These are phyloP conservation scores for Xylaria intraflava DNA, from an alignment of 495 filamentous ascomycete species.

Conservation along the genomic window DNA sequence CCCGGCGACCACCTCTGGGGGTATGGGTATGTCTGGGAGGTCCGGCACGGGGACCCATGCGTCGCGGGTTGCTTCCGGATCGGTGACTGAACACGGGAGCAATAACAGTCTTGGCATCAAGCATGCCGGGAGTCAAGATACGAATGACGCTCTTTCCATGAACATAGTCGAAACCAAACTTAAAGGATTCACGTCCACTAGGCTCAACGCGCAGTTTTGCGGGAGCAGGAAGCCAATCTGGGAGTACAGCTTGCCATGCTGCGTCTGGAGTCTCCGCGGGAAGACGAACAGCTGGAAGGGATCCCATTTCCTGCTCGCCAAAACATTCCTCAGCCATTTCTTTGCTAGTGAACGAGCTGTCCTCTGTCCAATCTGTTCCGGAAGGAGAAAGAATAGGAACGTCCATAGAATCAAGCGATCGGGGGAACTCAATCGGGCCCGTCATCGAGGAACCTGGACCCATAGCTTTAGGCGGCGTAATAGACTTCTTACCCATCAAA, in stretches of 20 bases:
- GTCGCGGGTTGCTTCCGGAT: slow-evolving; percentile 43
- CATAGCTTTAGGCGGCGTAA: slow-evolving; percentile 47
- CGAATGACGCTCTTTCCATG: slow-evolving; percentile 36
- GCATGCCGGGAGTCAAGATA: slow-evolving; percentile 40
- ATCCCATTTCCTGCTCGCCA: slow-evolving; percentile 76
- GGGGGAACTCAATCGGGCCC: slow-evolving; percentile 50
- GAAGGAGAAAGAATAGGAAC: slow-evolving; percentile 40
- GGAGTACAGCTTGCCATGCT: slow-evolving; percentile 36
- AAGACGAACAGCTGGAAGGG: slow-evolving; percentile 61
- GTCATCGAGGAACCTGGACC: slow-evolving; percentile 55
- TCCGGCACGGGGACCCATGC: slow-evolving; percentile 26
- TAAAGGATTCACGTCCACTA: slow-evolving; percentile 34
- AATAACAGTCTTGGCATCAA: slow-evolving; percentile 31
- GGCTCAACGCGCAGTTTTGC: slow-evolving; percentile 31
- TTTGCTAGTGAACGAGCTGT: slow-evolving; percentile 41
- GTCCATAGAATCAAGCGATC: slow-evolving; percentile 45
- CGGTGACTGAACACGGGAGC: slow-evolving; percentile 32
- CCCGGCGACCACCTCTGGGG: slow-evolving; percentile 20
- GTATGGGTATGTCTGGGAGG: slow-evolving; percentile 22
- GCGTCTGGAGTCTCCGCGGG: slow-evolving; percentile 53
- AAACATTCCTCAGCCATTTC: slow-evolving; percentile 74
- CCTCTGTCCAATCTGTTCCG: slow-evolving; percentile 16
- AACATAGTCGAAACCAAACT: slow-evolving; percentile 31
- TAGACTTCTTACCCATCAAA: slow-evolving; percentile 58
- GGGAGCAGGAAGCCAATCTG: slow-evolving; percentile 28